Percentiles rank a stretch among this genome's conserved stretches.
Evolutionary conservation across 1,284 basidiomycete species (phyloP).

Genomic region (Anthracocystis setariae): DNA sequence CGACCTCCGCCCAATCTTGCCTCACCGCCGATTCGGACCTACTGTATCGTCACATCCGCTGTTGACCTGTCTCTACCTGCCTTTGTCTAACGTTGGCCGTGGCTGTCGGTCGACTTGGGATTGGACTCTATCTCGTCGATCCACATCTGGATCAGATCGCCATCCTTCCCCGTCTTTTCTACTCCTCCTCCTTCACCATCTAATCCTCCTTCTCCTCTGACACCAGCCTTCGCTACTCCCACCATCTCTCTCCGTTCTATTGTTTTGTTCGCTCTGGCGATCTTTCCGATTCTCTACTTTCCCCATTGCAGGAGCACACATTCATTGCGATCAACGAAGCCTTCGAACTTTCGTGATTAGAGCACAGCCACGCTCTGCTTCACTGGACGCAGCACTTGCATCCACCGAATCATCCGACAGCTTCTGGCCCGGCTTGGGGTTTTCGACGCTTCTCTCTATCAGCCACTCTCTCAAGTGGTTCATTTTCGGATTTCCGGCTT

Average conservation of each 20-base stretch:
- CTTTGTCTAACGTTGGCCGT: neutral
- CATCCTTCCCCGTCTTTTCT: neutral
- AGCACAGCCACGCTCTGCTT: no score
- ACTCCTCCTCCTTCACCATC: neutral
- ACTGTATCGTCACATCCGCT: constrained; percentile 1
- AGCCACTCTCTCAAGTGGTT: neutral
- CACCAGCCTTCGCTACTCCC: neutral
- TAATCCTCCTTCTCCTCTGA: neutral
- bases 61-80: constrained; percentile 2
- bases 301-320: neutral
- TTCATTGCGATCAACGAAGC: neutral
- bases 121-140: neutral
- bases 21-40: constrained; percentile 28
- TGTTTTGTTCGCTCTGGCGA: constrained; percentile 4
- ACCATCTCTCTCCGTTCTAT: neutral
- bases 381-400: neutral
- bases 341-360: neutral
- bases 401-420: neutral
- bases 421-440: no score
- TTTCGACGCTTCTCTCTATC: no score
- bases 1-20: constrained; percentile 17
- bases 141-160: neutral
- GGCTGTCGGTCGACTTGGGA: neutral
- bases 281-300: neutral
- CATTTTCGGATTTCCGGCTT: constrained; percentile 13